Evolutionary conservation across 441 rosid species (phyloP), one percentile per base, ranked within the genome.

Genomic region (Biscutella laevigata): DNA sequence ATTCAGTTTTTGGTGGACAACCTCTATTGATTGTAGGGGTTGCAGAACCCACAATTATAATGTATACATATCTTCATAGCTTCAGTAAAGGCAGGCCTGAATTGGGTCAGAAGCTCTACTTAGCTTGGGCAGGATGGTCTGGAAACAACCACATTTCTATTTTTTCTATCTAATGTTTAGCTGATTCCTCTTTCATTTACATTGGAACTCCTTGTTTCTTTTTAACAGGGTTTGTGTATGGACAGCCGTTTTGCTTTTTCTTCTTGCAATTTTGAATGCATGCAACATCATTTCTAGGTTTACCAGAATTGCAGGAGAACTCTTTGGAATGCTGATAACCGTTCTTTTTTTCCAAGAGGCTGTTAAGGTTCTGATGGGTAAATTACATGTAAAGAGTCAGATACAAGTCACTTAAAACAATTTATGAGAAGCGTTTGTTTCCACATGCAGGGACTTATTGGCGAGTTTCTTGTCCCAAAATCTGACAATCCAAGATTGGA

Each of bases 61-160:
- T 89, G 97, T 89, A 82, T 57, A 84, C 81, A n/a, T 86, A 89
- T 56, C 65, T 86, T 76, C 88, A 86, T 73, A 72, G 68, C 46
- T 89, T 86, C 71, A 61, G 84, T 61, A 74, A 76, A 67, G 58
- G 66, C 46, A 77, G 82, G 61, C 74, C 70, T 0, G 87, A 74
- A 9, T 14, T 89, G 66, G 95, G 97, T 43, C 66, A 48, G 50
- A 56, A 77, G 41, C 76, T 84, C 53, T 90, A 63, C 63, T 63
- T 86, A 65, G 88, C 97, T 38, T 90, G 97, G 95, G 71, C 81
- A 39, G 94, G 74, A 59, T 90, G 97, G 95, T 88, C 69, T 67
- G 62, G 11, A 15, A 59, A 52, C 6, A 22, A 10, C 29, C 16
- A 50, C 0, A 35, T 41, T 42, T 56, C 17, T 9, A 0, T 6